Evolutionary conservation across 345 rosid genomes (phyloP), one percentile per base, ranked within the genome.

Genomic region (Triadica sebifera): DNA sequence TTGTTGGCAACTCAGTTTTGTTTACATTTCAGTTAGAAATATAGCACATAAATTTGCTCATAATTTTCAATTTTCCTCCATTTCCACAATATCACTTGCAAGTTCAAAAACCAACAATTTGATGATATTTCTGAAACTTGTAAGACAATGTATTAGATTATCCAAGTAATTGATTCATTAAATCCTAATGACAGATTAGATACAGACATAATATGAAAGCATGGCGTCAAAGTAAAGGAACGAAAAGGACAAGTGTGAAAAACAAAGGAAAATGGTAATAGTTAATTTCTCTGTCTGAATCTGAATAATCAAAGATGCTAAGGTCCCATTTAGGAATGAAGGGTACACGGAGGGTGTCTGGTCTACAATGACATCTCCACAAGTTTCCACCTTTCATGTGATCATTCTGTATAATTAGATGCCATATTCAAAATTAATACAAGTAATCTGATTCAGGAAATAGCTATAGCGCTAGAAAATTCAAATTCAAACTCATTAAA

Each of bases 1-100:
- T 46, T 6, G 2, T 57, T 45, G 49, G 65, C 73, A 79, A 73
- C 76, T 74, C 75, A 79, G 80, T 79, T 83, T 80, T 81, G 81
- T 71, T 81, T 34, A 71, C 55, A 78, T 49, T 60, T 65, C 51
- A 60, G 39, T 50, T 63, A 50, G 69, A 73, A 59, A 60, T 46
- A 73, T 10, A 52, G 15, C 24, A 20, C 29, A 38, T 53, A 60
- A 46, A 20, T 59, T 72, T 72, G 37, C 62, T 61, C 25, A n/a
- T n/a, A 34, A 4, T 7, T 15, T 39, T 16, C 20, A 76, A 62
- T 24, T 16, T 29, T 10, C 25, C 46, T 57, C 47, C 20, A 49
- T 70, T 45, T 39, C 15, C 60, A 63, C 20, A 38, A n/a, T n/a
- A n/a, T n/a, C n/a, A n/a, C n/a, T n/a, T 47, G 5, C 12, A 51